Evolutionary conservation across 2,329 filamentous ascomycete species (phyloP).

Genomic region (Aspergillus eucalypticola): DNA sequence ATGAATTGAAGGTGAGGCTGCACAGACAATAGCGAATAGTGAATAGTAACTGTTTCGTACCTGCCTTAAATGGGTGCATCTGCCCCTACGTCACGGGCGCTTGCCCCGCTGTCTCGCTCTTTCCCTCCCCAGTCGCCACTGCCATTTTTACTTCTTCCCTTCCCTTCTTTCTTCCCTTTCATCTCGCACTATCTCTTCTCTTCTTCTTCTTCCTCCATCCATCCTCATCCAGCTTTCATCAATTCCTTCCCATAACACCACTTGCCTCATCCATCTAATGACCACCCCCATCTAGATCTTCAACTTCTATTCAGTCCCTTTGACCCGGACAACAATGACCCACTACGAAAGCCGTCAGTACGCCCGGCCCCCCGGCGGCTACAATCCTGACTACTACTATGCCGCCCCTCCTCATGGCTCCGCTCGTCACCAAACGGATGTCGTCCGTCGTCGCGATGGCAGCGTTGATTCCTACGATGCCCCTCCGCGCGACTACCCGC

Average conservation of each 20-base stretch:
- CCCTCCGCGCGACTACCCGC: slow-evolving; percentile 79
- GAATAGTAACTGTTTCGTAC: too few species aligned
- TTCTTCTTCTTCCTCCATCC: slow-evolving; percentile 11
- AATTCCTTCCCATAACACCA: background rate
- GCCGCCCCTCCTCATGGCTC: slow-evolving; percentile 21
- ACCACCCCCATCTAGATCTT: background rate
- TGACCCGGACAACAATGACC: slow-evolving; percentile 32
- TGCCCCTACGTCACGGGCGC: slow-evolving; percentile 24
- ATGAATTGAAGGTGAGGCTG: too few species aligned
- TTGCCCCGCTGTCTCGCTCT: background rate
- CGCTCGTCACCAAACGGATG: slow-evolving; percentile 16
- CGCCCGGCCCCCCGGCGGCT: slow-evolving; percentile 25
- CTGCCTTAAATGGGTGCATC: background rate
- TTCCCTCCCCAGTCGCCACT: too few species aligned
- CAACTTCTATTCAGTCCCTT: background rate
- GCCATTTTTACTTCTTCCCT: slow-evolving; percentile 11
- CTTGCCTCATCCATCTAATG: background rate
- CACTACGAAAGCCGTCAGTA: slow-evolving; percentile 42
- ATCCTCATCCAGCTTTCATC: background rate
- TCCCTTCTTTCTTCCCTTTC: slow-evolving; percentile 13
- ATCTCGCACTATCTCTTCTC: slow-evolving; percentile 11
- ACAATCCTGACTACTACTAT: slow-evolving; percentile 34
- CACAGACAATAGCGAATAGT: background rate
- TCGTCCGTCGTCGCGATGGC: slow-evolving; percentile 55
- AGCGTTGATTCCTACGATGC: slow-evolving; percentile 77